Percentiles rank a stretch among this genome's conserved stretches.
Conservation (phyloP, 1,284 basidiomycete genomes). For the Porodaedalea pini region DNA sequence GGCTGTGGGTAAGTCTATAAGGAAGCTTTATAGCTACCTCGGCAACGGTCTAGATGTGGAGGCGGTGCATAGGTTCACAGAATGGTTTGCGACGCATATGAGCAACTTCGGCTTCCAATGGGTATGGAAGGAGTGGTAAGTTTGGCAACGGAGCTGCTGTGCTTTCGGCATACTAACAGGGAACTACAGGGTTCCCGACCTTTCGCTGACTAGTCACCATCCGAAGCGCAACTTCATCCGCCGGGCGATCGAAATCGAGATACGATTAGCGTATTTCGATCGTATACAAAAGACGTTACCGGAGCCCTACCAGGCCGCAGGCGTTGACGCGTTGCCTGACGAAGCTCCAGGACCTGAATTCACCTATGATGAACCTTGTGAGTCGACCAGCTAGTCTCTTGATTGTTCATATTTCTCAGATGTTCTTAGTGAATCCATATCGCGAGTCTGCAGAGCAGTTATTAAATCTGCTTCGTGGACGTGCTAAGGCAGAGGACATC, state of each 20-base stretch:
- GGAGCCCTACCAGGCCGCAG: conserved; percentile 67
- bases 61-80: conserved; percentile 74
- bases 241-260: conserved; percentile 86
- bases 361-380: conserved; percentile 77
- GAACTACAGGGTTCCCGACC: conserved; percentile 74
- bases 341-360: conserved; percentile 82
- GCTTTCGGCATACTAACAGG: neutral
- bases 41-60: conserved; percentile 85
- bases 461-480: conserved; percentile 75
- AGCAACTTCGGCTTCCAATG: conserved; percentile 98
- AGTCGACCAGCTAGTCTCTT: conserved; percentile 24
- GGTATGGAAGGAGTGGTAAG: conserved; percentile 99
- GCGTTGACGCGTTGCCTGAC: conserved; percentile 62
- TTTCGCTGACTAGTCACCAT: conserved; percentile 68
- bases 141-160: conserved; percentile 16
- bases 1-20: conserved; percentile 92
- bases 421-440: conserved; percentile 62
- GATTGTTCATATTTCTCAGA: neutral
- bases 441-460: conserved; percentile 80
- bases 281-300: conserved; percentile 89
- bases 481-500: conserved; percentile 76
- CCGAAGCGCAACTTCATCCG: conserved; percentile 87
- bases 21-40: conserved; percentile 78
- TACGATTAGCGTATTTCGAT: conserved; percentile 91
- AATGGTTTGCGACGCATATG: conserved; percentile 97